Evolutionary conservation across 331 rosid species (phyloP).

Genomic region (Malus hybrid): DNA sequence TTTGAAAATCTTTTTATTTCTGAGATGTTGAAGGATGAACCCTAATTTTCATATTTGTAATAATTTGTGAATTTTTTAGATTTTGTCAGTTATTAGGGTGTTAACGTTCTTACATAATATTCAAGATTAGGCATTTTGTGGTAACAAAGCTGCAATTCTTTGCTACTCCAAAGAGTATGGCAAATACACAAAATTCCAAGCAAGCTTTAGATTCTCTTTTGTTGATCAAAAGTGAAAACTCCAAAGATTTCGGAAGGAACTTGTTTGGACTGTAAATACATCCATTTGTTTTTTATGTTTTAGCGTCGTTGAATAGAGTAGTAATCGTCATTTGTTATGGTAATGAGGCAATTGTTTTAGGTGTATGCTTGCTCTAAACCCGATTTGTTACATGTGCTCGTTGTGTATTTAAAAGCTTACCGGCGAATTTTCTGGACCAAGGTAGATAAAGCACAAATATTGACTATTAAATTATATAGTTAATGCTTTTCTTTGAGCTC

Average conservation of each 20-base stretch:
- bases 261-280: background rate
- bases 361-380: background rate
- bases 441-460: background rate
- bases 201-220: conserved; percentile 1
- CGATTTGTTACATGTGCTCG: background rate
- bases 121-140: background rate
- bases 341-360: background rate
- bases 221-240: background rate
- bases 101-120: background rate
- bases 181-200: background rate
- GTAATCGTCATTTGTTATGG: too few relatives aligned
- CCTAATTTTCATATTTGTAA: background rate
- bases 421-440: background rate
- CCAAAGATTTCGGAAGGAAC: background rate
- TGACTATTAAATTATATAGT: background rate
- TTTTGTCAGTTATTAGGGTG: background rate
- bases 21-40: background rate
- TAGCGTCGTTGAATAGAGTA: background rate
- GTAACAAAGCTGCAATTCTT: conserved; percentile 1
- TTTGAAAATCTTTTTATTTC: background rate
- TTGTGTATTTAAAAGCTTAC: background rate
- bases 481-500: background rate
- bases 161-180: background rate
- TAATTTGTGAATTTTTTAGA: background rate
- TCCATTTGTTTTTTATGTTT: background rate